A percentile compares a stretch with the other conserved stretches of the same genome.
Evolutionary conservation across 2,329 filamentous ascomycete genomes (phyloP).

Genomic region (Clonostachys chloroleuca): DNA sequence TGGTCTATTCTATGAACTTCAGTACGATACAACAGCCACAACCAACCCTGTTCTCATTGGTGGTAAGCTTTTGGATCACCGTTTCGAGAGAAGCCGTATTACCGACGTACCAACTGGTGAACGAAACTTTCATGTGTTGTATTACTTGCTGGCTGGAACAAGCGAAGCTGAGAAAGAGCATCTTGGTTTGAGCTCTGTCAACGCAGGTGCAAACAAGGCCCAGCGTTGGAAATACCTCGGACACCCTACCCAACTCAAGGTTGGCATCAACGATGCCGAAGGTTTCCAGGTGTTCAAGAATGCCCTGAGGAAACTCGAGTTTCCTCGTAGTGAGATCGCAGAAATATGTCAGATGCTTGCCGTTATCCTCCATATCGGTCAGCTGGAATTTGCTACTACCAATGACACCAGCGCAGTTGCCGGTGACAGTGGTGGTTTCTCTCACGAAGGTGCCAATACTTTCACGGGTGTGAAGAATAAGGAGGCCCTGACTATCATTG

Average conservation of each 20-base stretch:
- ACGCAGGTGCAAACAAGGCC: slow-evolving; percentile 39
- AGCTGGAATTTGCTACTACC: slow-evolving; percentile 86
- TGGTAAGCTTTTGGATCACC: slow-evolving; percentile 90
- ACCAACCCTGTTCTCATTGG: slow-evolving; percentile 86
- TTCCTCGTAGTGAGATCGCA: slow-evolving; percentile 87
- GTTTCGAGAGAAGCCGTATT: slow-evolving; percentile 87
- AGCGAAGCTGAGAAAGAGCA: slow-evolving; percentile 87
- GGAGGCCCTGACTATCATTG: slow-evolving; percentile 78
- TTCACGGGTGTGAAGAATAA: slow-evolving; percentile 90
- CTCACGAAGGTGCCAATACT: slow-evolving; percentile 85
- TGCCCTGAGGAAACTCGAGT: slow-evolving; percentile 88
- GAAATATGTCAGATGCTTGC: slow-evolving; percentile 95
- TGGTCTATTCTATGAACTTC: slow-evolving; percentile 90
- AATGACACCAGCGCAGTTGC: slow-evolving; percentile 73
- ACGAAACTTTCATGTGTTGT: slow-evolving; percentile 92
- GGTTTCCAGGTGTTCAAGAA: slow-evolving; percentile 98
- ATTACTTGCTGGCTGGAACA: slow-evolving; percentile 91
- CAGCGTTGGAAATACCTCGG: slow-evolving; percentile 90
- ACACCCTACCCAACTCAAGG: slow-evolving; percentile 93
- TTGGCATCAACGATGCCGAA: slow-evolving; percentile 92
- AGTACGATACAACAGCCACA: slow-evolving; percentile 87
- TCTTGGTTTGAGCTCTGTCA: slow-evolving; percentile 56
- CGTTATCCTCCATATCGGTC: slow-evolving; percentile 92
- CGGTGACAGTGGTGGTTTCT: slow-evolving; percentile 94
- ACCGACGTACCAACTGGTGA: slow-evolving; percentile 91